phyloP scores from a whole-genome alignment of 306 rosid genomes.

The Crotalaria pallida region DNA sequence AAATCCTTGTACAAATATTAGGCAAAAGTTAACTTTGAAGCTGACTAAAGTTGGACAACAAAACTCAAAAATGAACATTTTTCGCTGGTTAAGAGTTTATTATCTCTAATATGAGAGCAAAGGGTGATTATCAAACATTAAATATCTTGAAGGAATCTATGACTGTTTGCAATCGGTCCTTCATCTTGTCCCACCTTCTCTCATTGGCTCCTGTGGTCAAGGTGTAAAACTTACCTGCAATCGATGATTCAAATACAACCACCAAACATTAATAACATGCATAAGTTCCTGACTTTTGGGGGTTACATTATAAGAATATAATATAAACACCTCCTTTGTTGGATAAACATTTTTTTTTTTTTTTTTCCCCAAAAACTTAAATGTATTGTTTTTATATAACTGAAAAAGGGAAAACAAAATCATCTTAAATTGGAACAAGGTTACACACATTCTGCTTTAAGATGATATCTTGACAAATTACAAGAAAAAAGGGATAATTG shows the following conservation, averaged over 20 bases:
- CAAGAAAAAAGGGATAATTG: not conserved
- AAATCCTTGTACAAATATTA: not conserved
- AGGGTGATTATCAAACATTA: slow-evolving; percentile 34
- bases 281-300: not conserved
- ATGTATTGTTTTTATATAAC: not conserved
- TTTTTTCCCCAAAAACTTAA: not conserved
- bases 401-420: no score
- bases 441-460: not conserved
- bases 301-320: not conserved
- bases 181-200: slow-evolving; percentile 97
- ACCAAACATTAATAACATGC: not conserved
- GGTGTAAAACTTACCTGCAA: slow-evolving; percentile 89
- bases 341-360: no score
- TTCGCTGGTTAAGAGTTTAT: slow-evolving; percentile 24
- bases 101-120: slow-evolving; percentile 2
- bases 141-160: slow-evolving; percentile 73
- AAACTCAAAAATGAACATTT: slow-evolving; percentile 28
- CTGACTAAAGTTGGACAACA: not conserved
- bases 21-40: not conserved
- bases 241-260: not conserved
- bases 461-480: not conserved
- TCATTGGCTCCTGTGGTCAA: slow-evolving; percentile 85
- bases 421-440: not conserved
- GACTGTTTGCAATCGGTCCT: slow-evolving; percentile 69
- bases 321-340: not conserved